Base-by-base conservation (phyloP, 257 asterid genomes). In the Lavandula angustifolia region DNA sequence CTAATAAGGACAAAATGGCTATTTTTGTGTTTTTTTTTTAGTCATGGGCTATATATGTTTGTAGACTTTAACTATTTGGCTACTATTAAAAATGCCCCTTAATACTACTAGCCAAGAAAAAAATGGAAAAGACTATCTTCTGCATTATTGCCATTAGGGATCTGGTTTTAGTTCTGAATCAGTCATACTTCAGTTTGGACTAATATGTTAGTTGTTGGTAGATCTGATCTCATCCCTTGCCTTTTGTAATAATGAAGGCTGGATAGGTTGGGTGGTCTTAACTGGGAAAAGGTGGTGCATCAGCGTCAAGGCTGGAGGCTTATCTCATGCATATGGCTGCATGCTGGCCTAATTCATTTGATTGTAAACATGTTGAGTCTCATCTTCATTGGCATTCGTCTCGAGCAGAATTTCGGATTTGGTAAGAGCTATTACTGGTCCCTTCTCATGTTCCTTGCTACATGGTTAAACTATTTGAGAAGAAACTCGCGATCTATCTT, bases 381-480 rank as follows among this genome's bases (percentile, higher is more conserved):
- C 18, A 61, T 84, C 66, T 68, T 92, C 70, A 82, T 89, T 9
- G 97, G 98, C n/a, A 80, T 89, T 53, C 96, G 96, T 60, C 96
- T 92, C 10, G 98, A 89, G 79, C 97, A 89, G 70, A 90, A 92
- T 69, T 92, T 87, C 54, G 98, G 98, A 54, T 92, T 92, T 48
- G 80, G 98, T 92, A 85, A 70, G 76, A 12, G 1, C 48, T 3
- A 32, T 42, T 49, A 29, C 49, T 38, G 4, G 37, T 58, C 6
- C 44, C 7, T 44, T 40, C n/a, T 43, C 56, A 43, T 55, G 62
- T 11, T 29, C 51, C 12, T 7, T 0, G 27, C 27, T 0, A 22
- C 27, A 22, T 22, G 27, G 27, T 22, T 22, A 22, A 22, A 22
- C 27, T 22, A 22, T 22, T 22, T 22, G 27, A 22, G 1, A 22